These are phyloP conservation scores for Urtica urens DNA, from an alignment of 306 rosid species.

Conservation along the genomic window DNA sequence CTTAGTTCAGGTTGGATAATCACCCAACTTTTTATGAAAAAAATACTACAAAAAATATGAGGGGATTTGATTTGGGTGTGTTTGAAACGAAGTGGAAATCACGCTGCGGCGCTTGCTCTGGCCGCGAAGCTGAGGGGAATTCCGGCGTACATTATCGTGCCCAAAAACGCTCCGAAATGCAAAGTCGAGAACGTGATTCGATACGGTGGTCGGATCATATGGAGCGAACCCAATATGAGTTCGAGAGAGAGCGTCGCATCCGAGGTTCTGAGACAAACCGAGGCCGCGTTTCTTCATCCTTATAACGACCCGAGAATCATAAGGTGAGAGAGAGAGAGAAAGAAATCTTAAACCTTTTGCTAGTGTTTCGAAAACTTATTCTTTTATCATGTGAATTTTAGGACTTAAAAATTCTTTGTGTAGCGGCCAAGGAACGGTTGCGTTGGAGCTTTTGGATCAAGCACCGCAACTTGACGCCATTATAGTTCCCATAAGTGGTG, in stretches of 20 bases:
- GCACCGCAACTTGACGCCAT: slow-evolving; percentile 60
- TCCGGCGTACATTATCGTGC: slow-evolving; percentile 74
- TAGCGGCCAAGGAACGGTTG: slow-evolving; percentile 90
- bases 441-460: slow-evolving; percentile 78
- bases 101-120: slow-evolving; percentile 91
- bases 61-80: no score
- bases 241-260: slow-evolving; percentile 60
- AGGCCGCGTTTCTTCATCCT: slow-evolving; percentile 69
- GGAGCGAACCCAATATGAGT: slow-evolving; percentile 54
- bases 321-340: slow-evolving; percentile 33
- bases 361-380: no score
- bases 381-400: background rate
- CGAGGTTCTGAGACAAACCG: slow-evolving; percentile 64
- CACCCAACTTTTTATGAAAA: no score
- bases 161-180: slow-evolving; percentile 70
- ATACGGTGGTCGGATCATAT: slow-evolving; percentile 67
- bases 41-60: no score
- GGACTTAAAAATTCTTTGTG: slow-evolving; percentile 24
- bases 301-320: slow-evolving; percentile 66
- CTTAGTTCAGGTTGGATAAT: no score
- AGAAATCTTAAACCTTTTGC: background rate
- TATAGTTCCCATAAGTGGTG: slow-evolving; percentile 82
- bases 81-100: slow-evolving; percentile 91
- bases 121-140: slow-evolving; percentile 85
- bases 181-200: slow-evolving; percentile 77